Conservation (phyloP, 1,139 yeast species). For the Taiozyma sp. region DNA sequence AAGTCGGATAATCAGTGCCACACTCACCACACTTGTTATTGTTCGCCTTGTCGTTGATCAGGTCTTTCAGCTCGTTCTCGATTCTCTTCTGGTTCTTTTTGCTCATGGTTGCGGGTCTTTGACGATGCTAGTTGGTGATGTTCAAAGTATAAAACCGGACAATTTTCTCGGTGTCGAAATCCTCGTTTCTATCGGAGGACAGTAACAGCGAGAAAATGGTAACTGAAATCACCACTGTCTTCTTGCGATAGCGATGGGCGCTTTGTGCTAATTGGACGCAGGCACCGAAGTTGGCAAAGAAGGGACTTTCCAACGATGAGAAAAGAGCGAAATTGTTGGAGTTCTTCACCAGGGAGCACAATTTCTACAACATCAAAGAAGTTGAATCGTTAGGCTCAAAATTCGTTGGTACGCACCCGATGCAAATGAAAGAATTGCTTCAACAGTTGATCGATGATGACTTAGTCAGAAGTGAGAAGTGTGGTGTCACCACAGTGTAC, state of each 20-base stretch:
- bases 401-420: conserved; percentile 39
- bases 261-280: not conserved
- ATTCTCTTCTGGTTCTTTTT: conserved; percentile 22
- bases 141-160: not conserved
- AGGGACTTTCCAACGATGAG: conserved; percentile 35
- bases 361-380: conserved; percentile 45
- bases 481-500: conserved; percentile 47
- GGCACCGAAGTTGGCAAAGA: conserved; percentile 26
- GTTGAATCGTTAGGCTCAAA: conserved; percentile 43
- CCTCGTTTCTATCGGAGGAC: not conserved
- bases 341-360: conserved; percentile 36
- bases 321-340: conserved; percentile 33
- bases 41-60: conserved; percentile 37
- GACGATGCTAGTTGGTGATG: not conserved
- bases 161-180: not conserved
- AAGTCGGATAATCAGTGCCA: conserved; percentile 53
- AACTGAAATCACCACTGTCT: not conserved
- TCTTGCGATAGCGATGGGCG: not conserved
- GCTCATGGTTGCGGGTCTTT: conserved; percentile 14
- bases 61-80: conserved; percentile 29
- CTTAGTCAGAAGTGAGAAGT: conserved; percentile 43
- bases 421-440: conserved; percentile 46
- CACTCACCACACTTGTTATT: conserved; percentile 73
- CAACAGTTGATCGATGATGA: conserved; percentile 41
- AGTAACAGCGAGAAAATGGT: not conserved